Evolutionary conservation across 2,329 filamentous ascomycete genomes (phyloP).

Genomic region (Cordyceps pruinosa): DNA sequence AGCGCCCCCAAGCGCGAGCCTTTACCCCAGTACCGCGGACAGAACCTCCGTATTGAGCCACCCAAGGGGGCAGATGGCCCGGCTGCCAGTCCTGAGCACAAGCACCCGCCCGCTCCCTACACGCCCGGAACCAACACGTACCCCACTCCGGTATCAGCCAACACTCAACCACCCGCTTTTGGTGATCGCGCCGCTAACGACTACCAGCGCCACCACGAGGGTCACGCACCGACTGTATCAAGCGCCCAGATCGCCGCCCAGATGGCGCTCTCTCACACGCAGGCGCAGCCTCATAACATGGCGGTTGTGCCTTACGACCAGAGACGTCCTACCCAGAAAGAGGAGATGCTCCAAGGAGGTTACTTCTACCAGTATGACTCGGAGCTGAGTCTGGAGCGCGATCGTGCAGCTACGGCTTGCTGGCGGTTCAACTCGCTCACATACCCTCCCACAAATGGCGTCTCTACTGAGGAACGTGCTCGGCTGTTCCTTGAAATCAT

Average conservation of each 20-base stretch:
- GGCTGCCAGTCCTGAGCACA: slow-evolving; percentile 48
- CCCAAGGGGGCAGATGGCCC: slow-evolving; percentile 49
- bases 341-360: slow-evolving; percentile 79
- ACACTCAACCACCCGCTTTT: slow-evolving; percentile 37
- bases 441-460: slow-evolving; percentile 64
- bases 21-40: slow-evolving; percentile 53
- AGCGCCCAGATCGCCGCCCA: slow-evolving; percentile 52
- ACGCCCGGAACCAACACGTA: slow-evolving; percentile 46
- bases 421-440: slow-evolving; percentile 78
- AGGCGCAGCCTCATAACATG: slow-evolving; percentile 25
- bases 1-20: slow-evolving; percentile 44
- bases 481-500: slow-evolving; percentile 67
- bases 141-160: slow-evolving; percentile 57
- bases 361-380: slow-evolving; percentile 74
- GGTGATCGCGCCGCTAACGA: slow-evolving; percentile 48
- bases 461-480: slow-evolving; percentile 60
- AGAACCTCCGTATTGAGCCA: slow-evolving; percentile 55
- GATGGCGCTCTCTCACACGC: slow-evolving; percentile 46
- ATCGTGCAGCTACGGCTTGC: slow-evolving; percentile 72
- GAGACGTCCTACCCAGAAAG: slow-evolving; percentile 60
- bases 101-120: slow-evolving; percentile 52
- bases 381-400: slow-evolving; percentile 74
- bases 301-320: slow-evolving; percentile 27
- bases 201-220: slow-evolving; percentile 49
- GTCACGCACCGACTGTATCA: slow-evolving; percentile 32